phyloP scores from a whole-genome alignment of 768 basidiomycete genomes.

The Sistotremastrum suecicum region DNA sequence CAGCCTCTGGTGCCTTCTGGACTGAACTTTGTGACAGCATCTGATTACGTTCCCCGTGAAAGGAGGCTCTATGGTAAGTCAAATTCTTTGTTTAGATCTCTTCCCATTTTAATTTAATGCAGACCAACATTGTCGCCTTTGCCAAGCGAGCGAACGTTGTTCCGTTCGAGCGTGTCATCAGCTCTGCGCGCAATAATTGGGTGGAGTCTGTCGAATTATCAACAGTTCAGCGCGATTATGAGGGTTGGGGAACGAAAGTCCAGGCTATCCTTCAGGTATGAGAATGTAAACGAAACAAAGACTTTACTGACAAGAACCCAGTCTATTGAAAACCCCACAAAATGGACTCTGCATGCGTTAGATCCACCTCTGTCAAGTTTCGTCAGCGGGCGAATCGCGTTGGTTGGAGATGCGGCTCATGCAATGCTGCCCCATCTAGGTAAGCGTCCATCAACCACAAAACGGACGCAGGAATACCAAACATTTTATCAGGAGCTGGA shows the following conservation, averaged over 20 bases:
- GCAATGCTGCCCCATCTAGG: conserved; percentile 44
- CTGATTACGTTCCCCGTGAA: conserved; percentile 38
- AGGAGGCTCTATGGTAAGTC: conserved; percentile 24
- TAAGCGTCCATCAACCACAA: no score
- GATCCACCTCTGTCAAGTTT: conserved; percentile 31
- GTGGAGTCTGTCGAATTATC: neutral
- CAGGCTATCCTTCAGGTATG: no score
- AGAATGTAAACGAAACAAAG: no score
- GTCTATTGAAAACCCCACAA: conserved; percentile 23
- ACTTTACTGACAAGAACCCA: neutral
- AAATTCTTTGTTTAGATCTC: neutral
- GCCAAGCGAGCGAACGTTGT: neutral
- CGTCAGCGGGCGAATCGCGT: conserved; percentile 29
- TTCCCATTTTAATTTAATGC: neutral
- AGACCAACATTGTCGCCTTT: conserved; percentile 37
- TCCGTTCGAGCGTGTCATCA: no score
- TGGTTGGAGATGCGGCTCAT: conserved; percentile 47
- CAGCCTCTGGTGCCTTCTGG: conserved; percentile 1
- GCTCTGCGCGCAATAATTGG: no score
- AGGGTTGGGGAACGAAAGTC: neutral
- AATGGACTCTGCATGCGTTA: conserved; percentile 39
- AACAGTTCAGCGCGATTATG: neutral
- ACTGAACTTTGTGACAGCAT: conserved; percentile 23
- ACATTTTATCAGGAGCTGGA: conserved; percentile 22
- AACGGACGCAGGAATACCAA: no score